Base-by-base conservation (phyloP, 202 grass and related monocot genomes). In the Bolboschoenoplectus hybrid region DNA sequence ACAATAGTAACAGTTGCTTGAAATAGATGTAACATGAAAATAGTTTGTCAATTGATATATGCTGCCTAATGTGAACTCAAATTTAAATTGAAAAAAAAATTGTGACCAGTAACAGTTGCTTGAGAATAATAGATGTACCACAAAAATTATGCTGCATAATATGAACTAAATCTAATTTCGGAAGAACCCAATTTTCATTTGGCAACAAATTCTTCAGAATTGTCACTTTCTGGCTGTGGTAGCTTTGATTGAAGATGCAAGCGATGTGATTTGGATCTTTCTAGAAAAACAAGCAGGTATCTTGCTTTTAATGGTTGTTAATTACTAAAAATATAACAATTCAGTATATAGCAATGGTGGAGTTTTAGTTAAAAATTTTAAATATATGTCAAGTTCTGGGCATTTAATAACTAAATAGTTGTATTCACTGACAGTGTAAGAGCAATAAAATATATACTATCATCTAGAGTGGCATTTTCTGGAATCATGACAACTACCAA, bases 181-280 rank as follows among this genome's bases (percentile, higher is more conserved):
- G 61, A 67, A 64, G 60, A 67, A 82, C 19, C 19, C 46, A 82
- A 67, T 50, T 10, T 51, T 82, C 6, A 67, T 82, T 82, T 82
- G 61, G 61, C 11, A 50, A 82, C 81, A 9, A 51, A 51, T 82
- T 43, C 19, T 82, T 82, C 19, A 14, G 63, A 64, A 45, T 34
- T 67, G 61, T 82, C 80, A 64, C 39, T 47, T 64, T 82, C 60
- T 82, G 49, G 45, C 4, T n/a, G 75, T n/a, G 32, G 2, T 40
- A 44, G 76, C 76, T 41, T 43, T 80, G 52, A 61, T 80, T 43
- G 38, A 20, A 2, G 7, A 61, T 61, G 20, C 35, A 60, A 58
- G 52, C 58, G 13, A 41, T 43, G 16, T 80, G 76, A 60, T 55
- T 79, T 39, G 35, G n/a, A 73, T 73, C 53, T 58, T 79, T 58